phyloP scores from a whole-genome alignment of 371 early-diverging fungal genomes.

The Polyrhizophydium stewartii region DNA sequence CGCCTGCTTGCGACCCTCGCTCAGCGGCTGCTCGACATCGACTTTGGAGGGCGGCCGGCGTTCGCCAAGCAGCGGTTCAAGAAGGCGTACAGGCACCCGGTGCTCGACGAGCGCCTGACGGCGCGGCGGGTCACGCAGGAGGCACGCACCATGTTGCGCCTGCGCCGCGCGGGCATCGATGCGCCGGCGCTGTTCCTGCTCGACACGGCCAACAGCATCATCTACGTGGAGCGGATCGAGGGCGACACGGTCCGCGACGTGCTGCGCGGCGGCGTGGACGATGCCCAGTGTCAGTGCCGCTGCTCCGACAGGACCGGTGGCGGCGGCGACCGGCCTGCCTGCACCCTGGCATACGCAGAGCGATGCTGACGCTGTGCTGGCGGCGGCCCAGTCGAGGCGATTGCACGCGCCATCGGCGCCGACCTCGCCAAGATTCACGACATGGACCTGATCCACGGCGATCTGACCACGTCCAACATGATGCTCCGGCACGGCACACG shows the following conservation, averaged over 20 bases:
- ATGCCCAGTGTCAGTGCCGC: neutral
- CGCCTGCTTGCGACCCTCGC: neutral
- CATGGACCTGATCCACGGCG: constrained; percentile 92
- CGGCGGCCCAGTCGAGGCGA: neutral
- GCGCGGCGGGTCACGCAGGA: constrained; percentile 65
- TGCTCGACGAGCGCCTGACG: constrained; percentile 81
- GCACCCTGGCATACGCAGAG: no score
- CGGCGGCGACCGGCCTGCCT: no score
- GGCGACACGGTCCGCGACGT: constrained; percentile 71
- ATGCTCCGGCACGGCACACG: constrained; percentile 52
- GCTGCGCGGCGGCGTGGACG: neutral
- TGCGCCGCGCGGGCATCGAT: constrained; percentile 69
- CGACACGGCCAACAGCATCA: constrained; percentile 59
- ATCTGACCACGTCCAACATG: constrained; percentile 97
- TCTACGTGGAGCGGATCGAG: constrained; percentile 83
- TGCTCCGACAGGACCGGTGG: no score
- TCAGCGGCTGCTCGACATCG: constrained; percentile 51
- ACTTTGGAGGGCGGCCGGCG: constrained; percentile 31
- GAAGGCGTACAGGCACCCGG: constrained; percentile 89
- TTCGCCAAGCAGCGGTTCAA: constrained; percentile 83
- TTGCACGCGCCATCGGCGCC: constrained; percentile 51
- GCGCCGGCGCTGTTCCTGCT: constrained; percentile 80
- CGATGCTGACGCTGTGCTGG: no score
- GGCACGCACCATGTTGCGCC: constrained; percentile 69
- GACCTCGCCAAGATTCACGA: constrained; percentile 81